phyloP scores from a whole-genome alignment of 306 rosid genomes.

The Ochetophila trinervis region DNA sequence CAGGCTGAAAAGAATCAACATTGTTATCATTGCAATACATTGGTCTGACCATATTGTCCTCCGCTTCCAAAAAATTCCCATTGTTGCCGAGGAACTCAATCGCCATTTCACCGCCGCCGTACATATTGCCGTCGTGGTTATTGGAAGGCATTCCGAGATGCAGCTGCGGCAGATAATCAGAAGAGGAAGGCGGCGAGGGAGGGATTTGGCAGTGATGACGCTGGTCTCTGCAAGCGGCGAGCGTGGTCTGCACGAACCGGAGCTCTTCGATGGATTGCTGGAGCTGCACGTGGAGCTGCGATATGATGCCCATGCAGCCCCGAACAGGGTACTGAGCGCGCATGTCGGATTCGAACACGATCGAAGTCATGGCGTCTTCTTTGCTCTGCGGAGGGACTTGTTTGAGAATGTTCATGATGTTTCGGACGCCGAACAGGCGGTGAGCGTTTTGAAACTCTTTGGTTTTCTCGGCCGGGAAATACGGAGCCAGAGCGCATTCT shows the following conservation, averaged over 20 bases:
- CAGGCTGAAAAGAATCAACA: too few species aligned
- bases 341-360: conserved; percentile 50
- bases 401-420: conserved; percentile 35
- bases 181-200: not conserved
- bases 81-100: not conserved
- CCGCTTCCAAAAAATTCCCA: conserved; percentile 12
- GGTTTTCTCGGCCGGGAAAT: conserved; percentile 52
- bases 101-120: not conserved
- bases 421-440: conserved; percentile 54
- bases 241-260: not conserved
- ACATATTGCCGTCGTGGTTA: too few species aligned
- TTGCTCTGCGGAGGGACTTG: not conserved
- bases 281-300: not conserved
- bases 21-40: conserved; percentile 3
- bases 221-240: conserved; percentile 19
- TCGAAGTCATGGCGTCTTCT: conserved; percentile 57
- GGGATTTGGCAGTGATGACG: conserved; percentile 15
- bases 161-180: not conserved
- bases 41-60: conserved; percentile 17
- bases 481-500: conserved; percentile 48
- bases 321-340: conserved; percentile 32
- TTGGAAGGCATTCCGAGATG: conserved; percentile 8
- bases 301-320: conserved; percentile 38
- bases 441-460: conserved; percentile 49
- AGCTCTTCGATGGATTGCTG: conserved; percentile 16